Conservation (phyloP, 352 stramenopile species). For the Phytophthora crassamura region DNA sequence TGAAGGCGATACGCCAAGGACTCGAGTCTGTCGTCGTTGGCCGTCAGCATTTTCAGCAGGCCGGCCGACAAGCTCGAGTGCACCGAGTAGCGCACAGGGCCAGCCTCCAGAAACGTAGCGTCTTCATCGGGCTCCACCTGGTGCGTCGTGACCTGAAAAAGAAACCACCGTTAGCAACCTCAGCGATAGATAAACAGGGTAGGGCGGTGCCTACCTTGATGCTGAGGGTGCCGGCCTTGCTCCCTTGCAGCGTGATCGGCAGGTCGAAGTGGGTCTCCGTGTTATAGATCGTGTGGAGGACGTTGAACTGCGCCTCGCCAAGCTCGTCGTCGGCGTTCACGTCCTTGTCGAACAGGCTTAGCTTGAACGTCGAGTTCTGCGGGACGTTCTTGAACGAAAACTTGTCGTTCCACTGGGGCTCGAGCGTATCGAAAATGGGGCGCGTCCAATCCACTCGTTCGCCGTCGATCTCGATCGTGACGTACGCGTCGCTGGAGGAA, state of each 20-base stretch:
- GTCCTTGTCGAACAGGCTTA: constrained; percentile 42
- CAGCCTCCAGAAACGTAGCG: constrained; percentile 24
- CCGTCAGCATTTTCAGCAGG: constrained; percentile 23
- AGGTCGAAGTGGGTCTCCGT: constrained; percentile 27
- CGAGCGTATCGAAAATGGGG: constrained; percentile 38
- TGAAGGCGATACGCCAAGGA: constrained; percentile 41
- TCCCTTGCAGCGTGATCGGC: constrained; percentile 22
- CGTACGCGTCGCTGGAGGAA: constrained; percentile 43
- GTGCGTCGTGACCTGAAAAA: constrained; percentile 26
- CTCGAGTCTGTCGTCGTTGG: constrained; percentile 20
- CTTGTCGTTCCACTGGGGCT: constrained; percentile 44
- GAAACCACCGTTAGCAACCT: background rate
- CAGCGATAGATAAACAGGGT: background rate
- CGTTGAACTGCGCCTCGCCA: constrained; percentile 30
- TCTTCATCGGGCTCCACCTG: background rate
- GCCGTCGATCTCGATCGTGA: constrained; percentile 34
- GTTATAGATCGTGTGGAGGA: constrained; percentile 20
- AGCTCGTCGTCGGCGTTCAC: constrained; percentile 35
- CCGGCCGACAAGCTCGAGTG: constrained; percentile 36
- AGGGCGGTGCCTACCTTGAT: constrained; percentile 11
- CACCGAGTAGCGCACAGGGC: constrained; percentile 41
- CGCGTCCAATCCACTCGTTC: constrained; percentile 36
- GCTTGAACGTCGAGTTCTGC: constrained; percentile 32
- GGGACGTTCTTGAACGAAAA: constrained; percentile 43
- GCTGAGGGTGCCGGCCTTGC: constrained; percentile 30